These are phyloP conservation scores for Coemansia sp. DNA, from an alignment of 192 early-diverging fungal genomes.

Conservation along the genomic window DNA sequence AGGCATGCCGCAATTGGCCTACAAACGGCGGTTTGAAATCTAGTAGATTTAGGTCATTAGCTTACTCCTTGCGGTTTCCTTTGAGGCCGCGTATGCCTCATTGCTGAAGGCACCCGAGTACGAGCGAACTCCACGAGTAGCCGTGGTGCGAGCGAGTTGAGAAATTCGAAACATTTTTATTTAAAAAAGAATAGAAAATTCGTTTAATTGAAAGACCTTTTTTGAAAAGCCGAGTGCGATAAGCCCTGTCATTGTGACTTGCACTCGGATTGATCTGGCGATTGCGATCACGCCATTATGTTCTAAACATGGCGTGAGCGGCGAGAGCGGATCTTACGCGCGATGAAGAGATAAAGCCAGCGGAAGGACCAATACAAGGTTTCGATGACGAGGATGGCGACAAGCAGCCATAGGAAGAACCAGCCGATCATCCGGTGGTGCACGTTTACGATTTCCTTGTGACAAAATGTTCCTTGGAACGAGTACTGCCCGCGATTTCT, in stretches of 20 bases:
- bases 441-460: constrained; percentile 55
- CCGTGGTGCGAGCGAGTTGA: constrained; percentile 45
- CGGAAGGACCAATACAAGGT: not conserved
- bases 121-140: constrained; percentile 38
- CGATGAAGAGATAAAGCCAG: not conserved
- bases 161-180: constrained; percentile 36
- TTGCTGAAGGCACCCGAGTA: constrained; percentile 43
- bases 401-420: constrained; percentile 28
- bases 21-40: not conserved
- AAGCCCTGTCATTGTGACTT: not conserved
- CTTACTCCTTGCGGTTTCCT: constrained; percentile 51
- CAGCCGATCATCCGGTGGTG: constrained; percentile 30
- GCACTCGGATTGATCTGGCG: not conserved
- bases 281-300: not conserved
- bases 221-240: not conserved
- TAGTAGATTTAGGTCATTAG: not conserved
- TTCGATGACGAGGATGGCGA: constrained; percentile 21
- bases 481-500: constrained; percentile 69
- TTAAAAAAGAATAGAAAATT: not conserved
- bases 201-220: constrained; percentile 1
- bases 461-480: constrained; percentile 68
- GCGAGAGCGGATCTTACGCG: constrained; percentile 27
- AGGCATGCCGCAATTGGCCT: not conserved
- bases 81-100: constrained; percentile 38
- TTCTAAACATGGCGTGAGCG: constrained; percentile 50